A percentile compares a stretch with the other conserved stretches of the same genome.
phyloP scores from a whole-genome alignment of 371 early-diverging fungal genomes.

The Syncephalastrum sp. region DNA sequence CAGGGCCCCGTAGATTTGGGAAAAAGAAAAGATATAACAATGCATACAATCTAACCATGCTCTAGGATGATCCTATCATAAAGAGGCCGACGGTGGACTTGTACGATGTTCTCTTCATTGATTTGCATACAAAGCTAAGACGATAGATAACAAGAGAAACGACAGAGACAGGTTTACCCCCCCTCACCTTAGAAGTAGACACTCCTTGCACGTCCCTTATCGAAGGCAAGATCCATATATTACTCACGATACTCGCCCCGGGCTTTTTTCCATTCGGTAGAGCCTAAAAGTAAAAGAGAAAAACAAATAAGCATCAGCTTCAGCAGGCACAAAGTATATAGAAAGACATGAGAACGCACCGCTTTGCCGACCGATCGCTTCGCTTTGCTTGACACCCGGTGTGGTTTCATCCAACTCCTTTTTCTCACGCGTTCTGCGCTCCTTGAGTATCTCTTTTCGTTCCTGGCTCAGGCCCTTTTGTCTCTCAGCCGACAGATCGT shows the following conservation, averaged over 20 bases:
- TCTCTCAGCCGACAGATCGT: constrained; percentile 13
- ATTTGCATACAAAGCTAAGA: too few species aligned
- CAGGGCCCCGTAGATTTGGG: too few species aligned
- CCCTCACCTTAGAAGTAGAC: too few species aligned
- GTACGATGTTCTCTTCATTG: too few species aligned
- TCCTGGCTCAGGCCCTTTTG: constrained; percentile 13
- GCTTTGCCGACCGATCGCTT: constrained; percentile 54
- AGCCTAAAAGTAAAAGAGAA: background rate
- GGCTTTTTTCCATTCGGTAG: constrained; percentile 14
- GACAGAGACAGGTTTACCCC: too few species aligned
- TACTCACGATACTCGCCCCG: constrained; percentile 6
- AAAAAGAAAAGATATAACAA: background rate
- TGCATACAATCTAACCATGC: too few species aligned
- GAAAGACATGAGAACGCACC: constrained; percentile 16
- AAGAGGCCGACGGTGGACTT: too few species aligned
- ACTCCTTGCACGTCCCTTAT: too few species aligned
- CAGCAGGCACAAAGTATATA: background rate
- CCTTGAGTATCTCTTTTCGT: constrained; percentile 8
- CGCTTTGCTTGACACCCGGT: constrained; percentile 23
- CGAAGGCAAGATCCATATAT: too few species aligned
- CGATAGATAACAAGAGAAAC: too few species aligned
- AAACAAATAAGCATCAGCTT: background rate
- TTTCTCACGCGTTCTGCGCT: constrained; percentile 37
- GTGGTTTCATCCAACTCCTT: constrained; percentile 36
- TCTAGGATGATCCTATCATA: too few species aligned